Percentiles rank a stretch among this genome's conserved stretches.
phyloP scores from a whole-genome alignment of 139 green algal genomes.

The Ulvella scutata region DNA sequence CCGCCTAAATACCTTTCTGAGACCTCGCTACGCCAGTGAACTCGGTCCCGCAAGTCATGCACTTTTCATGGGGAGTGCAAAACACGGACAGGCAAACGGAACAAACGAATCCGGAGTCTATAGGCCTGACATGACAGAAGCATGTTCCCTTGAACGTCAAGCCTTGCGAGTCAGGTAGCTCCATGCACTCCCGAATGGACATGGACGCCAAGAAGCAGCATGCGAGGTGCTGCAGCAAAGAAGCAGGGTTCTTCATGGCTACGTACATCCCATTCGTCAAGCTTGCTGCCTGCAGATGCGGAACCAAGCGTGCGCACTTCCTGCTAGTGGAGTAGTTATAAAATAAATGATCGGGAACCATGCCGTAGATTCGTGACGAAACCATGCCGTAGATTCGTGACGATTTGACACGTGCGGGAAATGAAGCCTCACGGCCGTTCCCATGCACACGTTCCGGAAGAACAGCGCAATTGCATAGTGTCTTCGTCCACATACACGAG shows the following conservation, averaged over 20 bases:
- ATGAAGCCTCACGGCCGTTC: too few relatives aligned
- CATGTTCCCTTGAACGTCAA: constrained; percentile 69
- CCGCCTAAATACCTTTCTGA: too few relatives aligned
- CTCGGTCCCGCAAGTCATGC: constrained; percentile 8
- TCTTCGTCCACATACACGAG: too few relatives aligned
- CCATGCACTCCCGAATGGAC: constrained; percentile 23
- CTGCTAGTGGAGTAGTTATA: too few relatives aligned
- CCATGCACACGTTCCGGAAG: too few relatives aligned
- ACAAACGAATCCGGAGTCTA: constrained; percentile 67
- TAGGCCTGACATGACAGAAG: constrained; percentile 55
- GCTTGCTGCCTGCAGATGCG: constrained; percentile 21
- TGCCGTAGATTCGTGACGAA: too few relatives aligned
- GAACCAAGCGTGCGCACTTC: too few relatives aligned
- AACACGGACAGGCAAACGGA: constrained; percentile 80
- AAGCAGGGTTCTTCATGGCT: not conserved
- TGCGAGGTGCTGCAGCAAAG: constrained; percentile 33
- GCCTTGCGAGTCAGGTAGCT: constrained; percentile 19
- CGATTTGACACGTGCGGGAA: too few relatives aligned
- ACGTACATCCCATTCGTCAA: constrained; percentile 51
- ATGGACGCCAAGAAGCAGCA: constrained; percentile 20
- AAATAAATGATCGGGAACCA: too few relatives aligned
- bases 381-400: too few relatives aligned
- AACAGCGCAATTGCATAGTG: too few relatives aligned
- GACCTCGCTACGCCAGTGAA: not conserved
- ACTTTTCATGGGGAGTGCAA: constrained; percentile 25